Evolutionary conservation across 2,329 filamentous ascomycete genomes (phyloP).

Genomic region (Aspergillus pseudotamarii): DNA sequence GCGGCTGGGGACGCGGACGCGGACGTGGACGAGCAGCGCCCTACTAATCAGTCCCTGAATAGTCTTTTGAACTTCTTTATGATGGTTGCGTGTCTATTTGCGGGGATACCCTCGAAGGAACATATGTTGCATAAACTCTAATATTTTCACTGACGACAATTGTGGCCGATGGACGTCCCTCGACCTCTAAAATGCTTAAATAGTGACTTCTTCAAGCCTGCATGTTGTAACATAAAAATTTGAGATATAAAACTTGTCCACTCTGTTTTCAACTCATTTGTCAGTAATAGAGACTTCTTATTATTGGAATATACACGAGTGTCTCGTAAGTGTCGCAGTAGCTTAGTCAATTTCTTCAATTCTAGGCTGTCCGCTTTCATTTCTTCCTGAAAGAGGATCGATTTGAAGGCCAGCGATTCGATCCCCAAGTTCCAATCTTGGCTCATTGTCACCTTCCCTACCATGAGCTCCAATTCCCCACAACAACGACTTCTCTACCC

Average conservation of each 20-base stretch:
- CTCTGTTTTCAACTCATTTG: neutral
- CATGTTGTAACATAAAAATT: neutral
- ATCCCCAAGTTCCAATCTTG: slow-evolving; percentile 39
- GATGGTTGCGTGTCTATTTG: neutral
- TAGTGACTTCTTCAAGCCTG: neutral
- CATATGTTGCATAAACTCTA: neutral
- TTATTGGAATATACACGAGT: neutral
- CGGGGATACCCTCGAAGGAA: neutral
- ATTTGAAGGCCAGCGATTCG: slow-evolving; percentile 42
- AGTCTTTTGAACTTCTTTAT: neutral
- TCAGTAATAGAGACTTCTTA: neutral
- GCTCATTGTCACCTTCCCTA: slow-evolving; percentile 20
- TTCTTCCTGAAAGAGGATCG: slow-evolving; percentile 33
- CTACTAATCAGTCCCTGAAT: neutral
- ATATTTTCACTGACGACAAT: neutral
- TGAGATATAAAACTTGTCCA: neutral
- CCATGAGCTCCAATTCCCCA: slow-evolving; percentile 38
- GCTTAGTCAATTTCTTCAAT: slow-evolving; percentile 48
- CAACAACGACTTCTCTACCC: slow-evolving; percentile 46
- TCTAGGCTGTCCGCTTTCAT: slow-evolving; percentile 27
- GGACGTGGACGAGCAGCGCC: slow-evolving; percentile 17
- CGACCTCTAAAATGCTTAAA: neutral
- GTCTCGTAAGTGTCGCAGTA: neutral
- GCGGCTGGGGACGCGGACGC: slow-evolving; percentile 19
- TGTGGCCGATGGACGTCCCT: neutral